Base-by-base conservation (phyloP, 140 eudicot genomes). In the Oenanthe javanica region DNA sequence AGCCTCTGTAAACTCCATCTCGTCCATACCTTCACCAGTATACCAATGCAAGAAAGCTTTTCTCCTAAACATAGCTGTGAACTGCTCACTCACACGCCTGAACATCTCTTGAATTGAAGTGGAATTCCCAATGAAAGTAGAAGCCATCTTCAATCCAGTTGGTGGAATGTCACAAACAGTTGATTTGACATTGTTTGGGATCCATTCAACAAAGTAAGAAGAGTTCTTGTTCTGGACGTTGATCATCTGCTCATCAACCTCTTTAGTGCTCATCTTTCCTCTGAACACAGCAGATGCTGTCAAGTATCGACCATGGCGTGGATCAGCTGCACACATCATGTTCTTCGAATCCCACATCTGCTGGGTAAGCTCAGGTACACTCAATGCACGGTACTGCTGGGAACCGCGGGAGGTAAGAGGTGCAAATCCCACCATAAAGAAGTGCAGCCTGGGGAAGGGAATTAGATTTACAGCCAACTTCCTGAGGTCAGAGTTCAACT, bases 41-140 rank as follows among this genome's bases (percentile, higher is more conserved):
- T 88, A 88, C 91, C 91, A 88, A 85, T 88, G 91, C 89, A 88
- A 85, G 87, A 88, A 88, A 79, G 91, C 91, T 79, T 88, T 88
- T 79, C 91, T 88, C 82, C 91, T 83, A 21, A 88, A 88, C 91
- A 88, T 88, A n/a, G 87, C 91, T 1, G 91, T 88, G 40, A 88
- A 88, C 86, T 88, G 91, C 78, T 88, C 91, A 7, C 89, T 86
- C 63, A 86, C 89, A 42, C 89, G 82, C 86, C 89, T 86, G 4
- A 86, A 86, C 89, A 86, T 86, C 61, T 86, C 89, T 74, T 86
- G 86, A 45, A 86, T 86, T 1, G 89, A 86, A 8, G 89, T 86
- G 13, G 89, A 86, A 38, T 86, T 86, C 36, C 89, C 89, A 3
- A 86, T 86, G 80, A 86, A 86, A 4, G 89, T 86, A 0, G 89